A percentile compares a stretch with the other conserved stretches of the same genome.
phyloP scores from a whole-genome alignment of 495 filamentous ascomycete genomes.

The Penicillium argentinense region DNA sequence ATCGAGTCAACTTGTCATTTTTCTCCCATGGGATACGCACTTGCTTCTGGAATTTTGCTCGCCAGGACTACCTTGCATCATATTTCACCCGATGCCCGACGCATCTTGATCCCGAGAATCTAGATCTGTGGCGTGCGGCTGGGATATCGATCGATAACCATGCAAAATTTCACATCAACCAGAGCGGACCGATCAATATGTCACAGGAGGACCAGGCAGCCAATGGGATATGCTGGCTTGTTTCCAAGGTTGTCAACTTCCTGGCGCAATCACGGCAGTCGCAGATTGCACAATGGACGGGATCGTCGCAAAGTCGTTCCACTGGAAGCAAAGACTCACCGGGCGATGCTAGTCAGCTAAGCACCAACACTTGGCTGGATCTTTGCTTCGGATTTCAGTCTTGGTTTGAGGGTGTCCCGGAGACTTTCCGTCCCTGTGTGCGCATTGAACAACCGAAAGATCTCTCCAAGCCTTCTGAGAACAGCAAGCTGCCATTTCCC shows the following conservation, averaged over 20 bases:
- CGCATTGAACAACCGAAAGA: constrained; percentile 38
- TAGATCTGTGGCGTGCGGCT: constrained; percentile 37
- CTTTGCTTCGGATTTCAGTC: constrained; percentile 40
- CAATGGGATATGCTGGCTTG: constrained; percentile 38
- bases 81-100: constrained; percentile 37
- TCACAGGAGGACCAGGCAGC: constrained; percentile 36
- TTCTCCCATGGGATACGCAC: constrained; percentile 37
- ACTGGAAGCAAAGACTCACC: constrained; percentile 5
- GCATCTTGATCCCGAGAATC: constrained; percentile 30
- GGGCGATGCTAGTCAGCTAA: constrained; percentile 14
- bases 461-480: constrained; percentile 21
- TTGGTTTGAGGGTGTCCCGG: constrained; percentile 44
- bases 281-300: constrained; percentile 38
- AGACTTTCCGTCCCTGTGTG: constrained; percentile 42
- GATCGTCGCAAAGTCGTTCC: constrained; percentile 14
- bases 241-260: constrained; percentile 41
- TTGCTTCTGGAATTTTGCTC: constrained; percentile 44
- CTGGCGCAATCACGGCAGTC: constrained; percentile 35
- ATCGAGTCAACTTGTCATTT: constrained; percentile 1
- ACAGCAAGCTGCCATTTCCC: constrained; percentile 34
- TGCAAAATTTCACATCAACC: constrained; percentile 19
- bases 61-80: constrained; percentile 39
- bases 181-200: background rate
- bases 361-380: constrained; percentile 36
- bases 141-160: constrained; percentile 35